Conservation (phyloP, 768 basidiomycete genomes). For the Termitomyces sp. region DNA sequence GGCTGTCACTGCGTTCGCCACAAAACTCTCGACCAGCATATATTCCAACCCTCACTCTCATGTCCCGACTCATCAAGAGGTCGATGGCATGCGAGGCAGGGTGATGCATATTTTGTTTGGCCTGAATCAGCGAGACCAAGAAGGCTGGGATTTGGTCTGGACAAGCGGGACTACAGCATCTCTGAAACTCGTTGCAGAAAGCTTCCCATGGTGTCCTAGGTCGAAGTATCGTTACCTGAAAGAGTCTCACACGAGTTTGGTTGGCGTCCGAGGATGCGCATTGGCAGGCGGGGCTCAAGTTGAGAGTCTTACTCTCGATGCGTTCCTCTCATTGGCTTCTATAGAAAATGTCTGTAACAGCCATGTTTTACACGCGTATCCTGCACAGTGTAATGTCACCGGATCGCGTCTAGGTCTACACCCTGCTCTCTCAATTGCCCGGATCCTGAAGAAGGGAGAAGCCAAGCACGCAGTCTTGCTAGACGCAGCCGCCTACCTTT, state of each 20-base stretch:
- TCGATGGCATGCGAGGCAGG: constrained; percentile 8
- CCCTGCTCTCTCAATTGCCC: constrained; percentile 3
- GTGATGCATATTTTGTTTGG: constrained; percentile 10
- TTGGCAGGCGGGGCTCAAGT: constrained; percentile 10
- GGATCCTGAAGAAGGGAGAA: not conserved
- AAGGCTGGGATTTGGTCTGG: constrained; percentile 13
- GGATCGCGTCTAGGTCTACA: constrained; percentile 12
- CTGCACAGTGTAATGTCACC: constrained; percentile 14
- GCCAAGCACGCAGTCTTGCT: constrained; percentile 6
- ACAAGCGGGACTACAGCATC: constrained; percentile 12
- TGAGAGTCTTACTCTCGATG: constrained; percentile 8
- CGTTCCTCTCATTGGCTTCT: not conserved
- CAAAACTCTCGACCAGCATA: not conserved
- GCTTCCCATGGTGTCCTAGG: constrained; percentile 6
- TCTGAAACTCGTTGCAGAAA: constrained; percentile 8
- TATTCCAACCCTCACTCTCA: constrained; percentile 14
- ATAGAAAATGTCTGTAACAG: not conserved
- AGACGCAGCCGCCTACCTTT: constrained; percentile 14
- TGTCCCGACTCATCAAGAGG: constrained; percentile 2
- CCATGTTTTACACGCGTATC: constrained; percentile 8
- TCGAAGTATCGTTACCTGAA: constrained; percentile 9
- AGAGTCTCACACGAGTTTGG: constrained; percentile 12
- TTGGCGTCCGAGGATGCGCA: constrained; percentile 12
- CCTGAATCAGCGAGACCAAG: constrained; percentile 6
- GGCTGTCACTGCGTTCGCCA: constrained; percentile 4